Evolutionary conservation across 768 basidiomycete species (phyloP).

Genomic region (Cantharellus anzutake): DNA sequence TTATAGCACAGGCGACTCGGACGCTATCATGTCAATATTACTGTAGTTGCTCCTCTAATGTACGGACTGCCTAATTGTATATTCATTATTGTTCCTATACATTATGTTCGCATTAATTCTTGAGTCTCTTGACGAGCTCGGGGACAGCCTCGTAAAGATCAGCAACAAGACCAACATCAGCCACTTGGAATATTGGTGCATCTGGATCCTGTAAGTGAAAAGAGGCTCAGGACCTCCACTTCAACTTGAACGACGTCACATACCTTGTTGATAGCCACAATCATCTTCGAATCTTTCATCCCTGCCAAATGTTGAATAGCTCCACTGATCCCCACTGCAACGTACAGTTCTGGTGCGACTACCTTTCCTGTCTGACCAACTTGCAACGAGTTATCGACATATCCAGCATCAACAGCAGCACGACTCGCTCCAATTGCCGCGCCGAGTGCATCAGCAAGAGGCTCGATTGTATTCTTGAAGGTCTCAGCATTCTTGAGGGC

Average conservation of each 20-base stretch:
- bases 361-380: constrained; percentile 99
- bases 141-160: constrained; percentile 89
- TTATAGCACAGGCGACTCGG: no score
- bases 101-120: constrained; percentile 19
- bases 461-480: constrained; percentile 72
- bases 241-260: neutral
- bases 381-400: constrained; percentile 92
- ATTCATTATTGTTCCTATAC: neutral
- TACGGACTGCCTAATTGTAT: no score
- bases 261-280: constrained; percentile 93
- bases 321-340: constrained; percentile 93
- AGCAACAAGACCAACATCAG: constrained; percentile 84
- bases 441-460: constrained; percentile 80
- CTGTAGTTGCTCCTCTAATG: no score
- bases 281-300: constrained; percentile 98
- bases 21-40: no score
- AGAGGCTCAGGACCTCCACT: neutral
- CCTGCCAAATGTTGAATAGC: constrained; percentile 98
- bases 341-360: constrained; percentile 89
- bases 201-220: constrained; percentile 54
- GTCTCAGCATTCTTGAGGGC: constrained; percentile 88
- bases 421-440: constrained; percentile 97
- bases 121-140: constrained; percentile 73
- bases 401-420: constrained; percentile 95
- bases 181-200: constrained; percentile 97